phyloP scores from a whole-genome alignment of 139 green algal genomes.

The Coelastrella sp. region DNA sequence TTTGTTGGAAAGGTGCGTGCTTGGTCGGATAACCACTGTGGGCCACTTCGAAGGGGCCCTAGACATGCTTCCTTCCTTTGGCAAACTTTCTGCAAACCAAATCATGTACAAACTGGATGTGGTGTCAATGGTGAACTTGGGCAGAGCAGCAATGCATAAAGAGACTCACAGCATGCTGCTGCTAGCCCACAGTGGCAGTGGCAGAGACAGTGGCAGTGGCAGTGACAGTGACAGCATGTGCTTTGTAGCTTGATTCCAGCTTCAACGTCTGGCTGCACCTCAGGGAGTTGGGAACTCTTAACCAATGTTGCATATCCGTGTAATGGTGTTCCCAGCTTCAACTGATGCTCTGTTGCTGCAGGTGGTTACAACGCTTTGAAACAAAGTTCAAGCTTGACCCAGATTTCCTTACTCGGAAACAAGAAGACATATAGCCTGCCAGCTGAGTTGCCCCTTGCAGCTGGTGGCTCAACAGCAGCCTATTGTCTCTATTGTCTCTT shows the following conservation, averaged over 20 bases:
- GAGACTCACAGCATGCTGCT: too few species aligned
- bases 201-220: too few species aligned
- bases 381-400: conserved; percentile 70
- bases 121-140: too few species aligned
- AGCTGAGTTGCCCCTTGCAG: background rate
- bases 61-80: background rate
- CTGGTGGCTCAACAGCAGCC: background rate
- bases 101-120: too few species aligned
- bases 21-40: background rate
- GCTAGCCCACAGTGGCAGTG: too few species aligned
- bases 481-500: too few species aligned
- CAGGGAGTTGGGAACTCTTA: background rate
- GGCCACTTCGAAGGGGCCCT: background rate
- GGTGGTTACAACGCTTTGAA: conserved; percentile 66
- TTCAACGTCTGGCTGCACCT: too few species aligned
- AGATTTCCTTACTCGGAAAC: conserved; percentile 71
- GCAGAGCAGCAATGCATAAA: too few species aligned
- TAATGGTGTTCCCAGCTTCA: background rate
- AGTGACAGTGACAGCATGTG: too few species aligned
- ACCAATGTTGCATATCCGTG: background rate
- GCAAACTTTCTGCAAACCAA: background rate
- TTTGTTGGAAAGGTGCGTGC: conserved; percentile 59
- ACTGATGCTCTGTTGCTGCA: background rate
- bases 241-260: too few species aligned
- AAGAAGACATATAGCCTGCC: conserved; percentile 1